These are phyloP conservation scores for Dendrostoma leiphaemia DNA, from an alignment of 2,329 filamentous ascomycete species.

Conservation along the genomic window DNA sequence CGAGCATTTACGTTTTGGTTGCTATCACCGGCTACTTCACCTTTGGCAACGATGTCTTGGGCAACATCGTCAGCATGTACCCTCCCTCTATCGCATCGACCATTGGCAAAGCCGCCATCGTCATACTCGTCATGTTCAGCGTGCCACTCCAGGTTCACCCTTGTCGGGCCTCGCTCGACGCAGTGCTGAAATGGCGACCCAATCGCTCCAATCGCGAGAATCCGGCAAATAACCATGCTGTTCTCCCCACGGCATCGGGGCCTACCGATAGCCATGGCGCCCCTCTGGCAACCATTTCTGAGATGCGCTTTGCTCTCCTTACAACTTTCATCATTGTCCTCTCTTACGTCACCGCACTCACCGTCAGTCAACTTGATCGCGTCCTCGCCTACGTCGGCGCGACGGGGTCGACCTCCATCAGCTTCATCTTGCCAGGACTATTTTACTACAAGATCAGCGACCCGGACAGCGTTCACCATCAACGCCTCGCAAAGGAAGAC, in stretches of 20 bases:
- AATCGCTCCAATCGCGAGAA: slow-evolving; percentile 40
- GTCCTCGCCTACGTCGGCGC: slow-evolving; percentile 94
- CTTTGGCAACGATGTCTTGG: slow-evolving; percentile 83
- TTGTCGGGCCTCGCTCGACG: slow-evolving; percentile 91
- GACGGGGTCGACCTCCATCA: slow-evolving; percentile 92
- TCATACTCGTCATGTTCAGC: slow-evolving; percentile 93
- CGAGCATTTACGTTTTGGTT: slow-evolving; percentile 82
- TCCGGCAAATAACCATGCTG: slow-evolving; percentile 39
- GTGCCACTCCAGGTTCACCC: slow-evolving; percentile 95
- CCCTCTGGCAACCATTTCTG: slow-evolving; percentile 67
- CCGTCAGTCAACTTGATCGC: slow-evolving; percentile 82
- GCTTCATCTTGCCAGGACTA: slow-evolving; percentile 90
- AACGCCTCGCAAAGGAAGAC: slow-evolving; percentile 84
- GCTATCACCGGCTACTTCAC: slow-evolving; percentile 95
- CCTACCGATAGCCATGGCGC: slow-evolving; percentile 49
- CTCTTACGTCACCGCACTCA: slow-evolving; percentile 86
- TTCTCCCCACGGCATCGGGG: slow-evolving; percentile 36
- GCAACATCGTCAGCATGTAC: slow-evolving; percentile 95
- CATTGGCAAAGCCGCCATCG: slow-evolving; percentile 91
- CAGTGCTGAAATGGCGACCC: slow-evolving; percentile 90
- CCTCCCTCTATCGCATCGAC: slow-evolving; percentile 77
- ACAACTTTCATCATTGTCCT: slow-evolving; percentile 82
- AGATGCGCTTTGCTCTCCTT: slow-evolving; percentile 83
- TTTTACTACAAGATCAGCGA: slow-evolving; percentile 99
- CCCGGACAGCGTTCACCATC: slow-evolving; percentile 82